Evolutionary conservation across 306 rosid species (phyloP), one percentile per base, ranked within the genome.

Genomic region (Fagus crenata): DNA sequence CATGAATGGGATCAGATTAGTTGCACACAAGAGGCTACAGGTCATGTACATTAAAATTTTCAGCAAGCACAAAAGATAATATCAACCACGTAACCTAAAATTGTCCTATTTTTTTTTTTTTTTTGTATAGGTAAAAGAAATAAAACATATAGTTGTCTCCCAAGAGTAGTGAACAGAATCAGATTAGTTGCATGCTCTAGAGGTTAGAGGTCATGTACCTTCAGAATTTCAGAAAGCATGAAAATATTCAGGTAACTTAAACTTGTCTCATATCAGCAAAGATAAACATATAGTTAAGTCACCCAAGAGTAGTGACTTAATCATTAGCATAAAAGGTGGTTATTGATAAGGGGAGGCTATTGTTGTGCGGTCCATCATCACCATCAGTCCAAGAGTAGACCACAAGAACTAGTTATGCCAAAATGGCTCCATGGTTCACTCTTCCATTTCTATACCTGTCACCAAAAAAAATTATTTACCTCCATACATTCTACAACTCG

Each of bases 181-280:
- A 37, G 64, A 69, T 67, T 28, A 70, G 80, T 69, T 31, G 63
- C 73, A 77, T 54, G 33, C 53, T 39, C 51, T 46, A 67, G 7
- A 55, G 75, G 22, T 49, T 7, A 28, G 58, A 61, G n/a, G 59
- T 61, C 78, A 77, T 32, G 40, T 56, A 49, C 58, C 39, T 49
- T 9, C 36, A 49, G 31, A 39, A 65, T 35, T 35, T 37, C 1
- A 65, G 46, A 22, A 37, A 40, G 5, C 71, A 67, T 6, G 12
- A 67, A 9, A 65, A 46, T 6, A 67, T 67, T 32, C 6, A 67
- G 51, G 71, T 67, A 67, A 37, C 14, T 67, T 67, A 8, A 35
- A 39, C 32, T 40, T 39, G 32, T 67, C 49, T 43, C 51, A 0
- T 37, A 15, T n/a, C 49, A 67, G 49, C 64, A 67, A 67, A 67